These are phyloP conservation scores for Seiridium cupressi DNA, from an alignment of 2,329 filamentous ascomycete genomes.

Conservation along the genomic window DNA sequence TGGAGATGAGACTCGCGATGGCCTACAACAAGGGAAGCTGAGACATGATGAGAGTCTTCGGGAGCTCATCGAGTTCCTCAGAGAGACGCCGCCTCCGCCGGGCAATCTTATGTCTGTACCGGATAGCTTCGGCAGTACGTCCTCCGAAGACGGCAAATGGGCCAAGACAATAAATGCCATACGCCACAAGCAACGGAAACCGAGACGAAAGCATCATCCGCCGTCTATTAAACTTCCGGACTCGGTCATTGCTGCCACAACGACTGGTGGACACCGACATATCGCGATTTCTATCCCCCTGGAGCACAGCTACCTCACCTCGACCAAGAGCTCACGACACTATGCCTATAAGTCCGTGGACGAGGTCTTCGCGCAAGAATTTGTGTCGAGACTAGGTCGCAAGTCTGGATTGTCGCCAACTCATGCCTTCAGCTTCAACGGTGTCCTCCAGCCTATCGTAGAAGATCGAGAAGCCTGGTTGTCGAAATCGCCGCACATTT, in stretches of 20 bases:
- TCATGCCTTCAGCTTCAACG: constrained; percentile 13
- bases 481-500: too few relatives aligned
- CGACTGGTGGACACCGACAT: constrained; percentile 51
- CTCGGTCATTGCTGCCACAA: constrained; percentile 53
- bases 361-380: constrained; percentile 19
- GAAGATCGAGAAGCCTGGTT: constrained; percentile 28
- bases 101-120: constrained; percentile 49
- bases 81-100: constrained; percentile 42
- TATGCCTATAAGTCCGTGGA: background rate
- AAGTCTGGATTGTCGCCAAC: constrained; percentile 13
- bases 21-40: too few relatives aligned
- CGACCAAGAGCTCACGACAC: background rate
- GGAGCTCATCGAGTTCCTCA: constrained; percentile 47
- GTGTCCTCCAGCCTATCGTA: constrained; percentile 32
- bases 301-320: constrained; percentile 38
- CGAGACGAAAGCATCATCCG: constrained; percentile 21
- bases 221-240: constrained; percentile 46
- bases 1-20: too few relatives aligned
- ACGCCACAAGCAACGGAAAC: constrained; percentile 29
- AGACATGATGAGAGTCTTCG: constrained; percentile 3
- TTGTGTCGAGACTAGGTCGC: constrained; percentile 14
- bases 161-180: constrained; percentile 43
- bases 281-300: constrained; percentile 61
- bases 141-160: constrained; percentile 23
- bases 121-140: constrained; percentile 21